phyloP scores from a whole-genome alignment of 371 early-diverging fungal species.

The Blyttiomyces sp. region DNA sequence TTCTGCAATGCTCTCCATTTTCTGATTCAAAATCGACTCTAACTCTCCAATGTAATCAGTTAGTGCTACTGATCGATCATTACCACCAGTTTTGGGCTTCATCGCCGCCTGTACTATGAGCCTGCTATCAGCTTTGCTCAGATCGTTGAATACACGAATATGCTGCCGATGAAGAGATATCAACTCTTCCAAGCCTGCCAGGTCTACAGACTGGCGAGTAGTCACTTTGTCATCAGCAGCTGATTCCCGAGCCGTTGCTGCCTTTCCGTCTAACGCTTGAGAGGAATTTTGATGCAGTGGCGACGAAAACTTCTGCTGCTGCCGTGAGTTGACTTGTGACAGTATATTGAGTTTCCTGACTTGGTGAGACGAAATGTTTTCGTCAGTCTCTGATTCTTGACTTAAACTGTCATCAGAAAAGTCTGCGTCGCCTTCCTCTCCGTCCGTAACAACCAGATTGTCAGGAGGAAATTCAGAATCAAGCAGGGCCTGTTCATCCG shows the following conservation, averaged over 20 bases:
- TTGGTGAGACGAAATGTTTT: not conserved
- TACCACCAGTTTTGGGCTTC: too few relatives aligned
- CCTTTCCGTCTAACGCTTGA: too few relatives aligned
- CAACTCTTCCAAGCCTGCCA: constrained; percentile 60
- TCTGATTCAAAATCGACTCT: constrained; percentile 52
- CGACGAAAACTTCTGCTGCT: not conserved
- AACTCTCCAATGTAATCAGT: constrained; percentile 53
- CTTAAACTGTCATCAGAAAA: constrained; percentile 19
- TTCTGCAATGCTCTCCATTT: constrained; percentile 46
- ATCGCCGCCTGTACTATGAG: constrained; percentile 69
- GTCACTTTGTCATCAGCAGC: too few relatives aligned
- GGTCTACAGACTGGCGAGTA: too few relatives aligned
- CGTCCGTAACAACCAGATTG: constrained; percentile 22
- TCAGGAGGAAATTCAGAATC: constrained; percentile 50
- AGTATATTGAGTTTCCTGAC: too few relatives aligned
- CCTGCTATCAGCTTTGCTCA: constrained; percentile 72
- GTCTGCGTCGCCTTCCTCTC: constrained; percentile 28
- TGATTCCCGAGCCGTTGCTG: too few relatives aligned
- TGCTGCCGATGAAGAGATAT: constrained; percentile 73
- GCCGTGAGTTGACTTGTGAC: not conserved
- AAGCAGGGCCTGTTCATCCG: constrained; percentile 14
- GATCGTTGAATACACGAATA: constrained; percentile 72
- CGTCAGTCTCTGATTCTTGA: constrained; percentile 16
- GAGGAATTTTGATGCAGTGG: not conserved
- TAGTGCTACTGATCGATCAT: too few relatives aligned